Base-by-base conservation (phyloP, 2,329 filamentous ascomycete genomes). In the Thyridium curvatum region DNA sequence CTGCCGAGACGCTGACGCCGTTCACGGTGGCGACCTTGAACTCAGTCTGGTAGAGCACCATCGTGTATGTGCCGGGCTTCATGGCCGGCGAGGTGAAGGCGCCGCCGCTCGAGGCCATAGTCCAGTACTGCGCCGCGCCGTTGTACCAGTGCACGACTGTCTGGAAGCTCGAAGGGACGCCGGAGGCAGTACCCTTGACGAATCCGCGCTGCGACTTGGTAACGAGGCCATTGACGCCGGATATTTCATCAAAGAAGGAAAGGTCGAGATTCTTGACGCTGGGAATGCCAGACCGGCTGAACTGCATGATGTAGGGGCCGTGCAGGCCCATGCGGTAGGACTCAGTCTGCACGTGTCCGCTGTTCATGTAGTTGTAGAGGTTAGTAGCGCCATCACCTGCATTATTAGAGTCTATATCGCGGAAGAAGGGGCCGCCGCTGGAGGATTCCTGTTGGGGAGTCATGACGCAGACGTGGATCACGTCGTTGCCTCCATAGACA, bases 351-450 rank as follows among this genome's bases (percentile, higher is more conserved):
- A 69, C 72, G 43, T 84, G 80, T 31, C 70, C 71, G 12, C 73
- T 79, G 64, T 84, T 84, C 72, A 82, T 82, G 62, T 83, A 84
- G 58, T 74, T 81, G 56, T 80, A 82, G 1, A 84, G 65, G 40
- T 68, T 75, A 29, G 65, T 79, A 45, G 68, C 73, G 30, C 57
- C 73, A 31, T 58, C 61, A 5, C 74, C 77, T 13, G 68, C 76
- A 43, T 82, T 79, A 61, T 85, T 84, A 38, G 70, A 66, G 59
- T 82, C 74, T 57, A 83, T 82, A 46, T 82, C 78, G 13, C 75
- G 68, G 62, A 74, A 71, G 66, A 84, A 84, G 13, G 81, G 81
- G 1, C 80, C 81, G 12, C 81, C 81, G 1, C 78, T 79, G 2
- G 74, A 77, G 8, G 66, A 69, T 54, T 85, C 81, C 29, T 74